These are phyloP conservation scores for Plasmodium fragile DNA, from an alignment of 169 alveolate genomes.

Conservation along the genomic window DNA sequence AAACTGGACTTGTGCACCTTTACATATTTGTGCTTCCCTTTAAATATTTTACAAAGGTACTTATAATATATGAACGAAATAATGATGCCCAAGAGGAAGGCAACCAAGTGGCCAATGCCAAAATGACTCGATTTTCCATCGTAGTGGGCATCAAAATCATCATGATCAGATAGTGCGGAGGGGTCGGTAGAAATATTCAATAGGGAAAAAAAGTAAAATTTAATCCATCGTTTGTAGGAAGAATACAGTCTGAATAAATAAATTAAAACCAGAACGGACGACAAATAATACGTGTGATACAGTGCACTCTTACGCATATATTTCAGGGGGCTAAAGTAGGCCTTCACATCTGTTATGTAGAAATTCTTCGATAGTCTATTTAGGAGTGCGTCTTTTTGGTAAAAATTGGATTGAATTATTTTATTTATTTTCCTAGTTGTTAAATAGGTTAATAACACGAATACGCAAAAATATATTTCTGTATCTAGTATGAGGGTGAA, in stretches of 20 bases:
- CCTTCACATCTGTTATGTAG: constrained; percentile 39
- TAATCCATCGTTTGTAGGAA: constrained; percentile 13
- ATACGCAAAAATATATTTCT: constrained; percentile 29
- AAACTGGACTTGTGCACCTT: constrained; percentile 5
- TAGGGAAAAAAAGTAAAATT: background rate
- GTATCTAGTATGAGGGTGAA: constrained; percentile 19
- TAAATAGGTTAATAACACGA: constrained; percentile 6
- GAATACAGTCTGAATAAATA: constrained; percentile 36
- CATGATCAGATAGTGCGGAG: background rate
- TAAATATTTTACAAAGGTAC: constrained; percentile 9
- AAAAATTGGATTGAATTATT: constrained; percentile 22
- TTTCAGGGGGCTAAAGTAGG: constrained; percentile 36
- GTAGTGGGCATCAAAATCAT: background rate
- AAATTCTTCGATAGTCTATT: constrained; percentile 43
- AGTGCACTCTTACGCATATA: constrained; percentile 20
- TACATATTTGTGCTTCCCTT: constrained; percentile 11
- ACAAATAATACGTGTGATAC: constrained; percentile 39
- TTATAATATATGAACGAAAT: constrained; percentile 27
- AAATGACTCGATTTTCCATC: background rate
- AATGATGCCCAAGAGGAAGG: constrained; percentile 26
- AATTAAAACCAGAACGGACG: constrained; percentile 9
- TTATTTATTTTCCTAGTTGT: constrained; percentile 23
- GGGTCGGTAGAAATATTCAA: background rate
- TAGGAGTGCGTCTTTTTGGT: constrained; percentile 17
- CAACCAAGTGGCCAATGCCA: background rate